Base-by-base conservation (phyloP, 306 rosid genomes). In the Vigna nakashimae region DNA sequence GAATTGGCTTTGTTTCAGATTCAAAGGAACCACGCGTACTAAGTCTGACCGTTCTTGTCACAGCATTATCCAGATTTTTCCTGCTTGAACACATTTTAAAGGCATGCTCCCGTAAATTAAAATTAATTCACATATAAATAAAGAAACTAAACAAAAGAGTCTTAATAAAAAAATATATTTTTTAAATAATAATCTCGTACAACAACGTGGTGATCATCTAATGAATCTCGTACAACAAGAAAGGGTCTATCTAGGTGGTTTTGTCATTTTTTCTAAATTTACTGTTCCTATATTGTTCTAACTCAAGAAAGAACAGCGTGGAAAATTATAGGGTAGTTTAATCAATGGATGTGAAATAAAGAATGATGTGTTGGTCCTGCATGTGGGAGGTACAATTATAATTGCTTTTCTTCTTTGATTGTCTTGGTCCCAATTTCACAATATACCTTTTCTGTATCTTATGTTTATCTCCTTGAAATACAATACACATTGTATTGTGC, bases 301-400 rank as follows among this genome's bases (percentile, higher is more conserved):
- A 2, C 28, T 30, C 3, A 12, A 13, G 6, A 32, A 45, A 13
- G 7, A 45, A 13, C 1, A 17, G 2, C 50, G 24, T 9, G 18
- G 48, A 70, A 70, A 70, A 66, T 14, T 22, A 2, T 20, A 62
- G 26, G 6, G 0, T 4, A 9, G 24, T 20, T 45, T 10, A 69
- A 9, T 16, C 2, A 48, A 69, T 50, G 5, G 16, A 70, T 32
- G 10, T 32, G 24, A n/a, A 9, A 20, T 52, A 36, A 17, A 18
- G 50, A 71, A 71, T 72, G 22, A 38, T 55, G 49, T 7, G 12
- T 30, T 71, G 49, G 18, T 71, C 50, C 20, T 51, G 14, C 76
- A 71, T 18, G 64, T 52, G 36, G 50, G 50, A 36, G 50, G 50
- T 71, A 34, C 51, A 51, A 53, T 70, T 30, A 7, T 20, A 34